phyloP scores from a whole-genome alignment of 306 rosid species.

The Mimosa bimucronata region DNA sequence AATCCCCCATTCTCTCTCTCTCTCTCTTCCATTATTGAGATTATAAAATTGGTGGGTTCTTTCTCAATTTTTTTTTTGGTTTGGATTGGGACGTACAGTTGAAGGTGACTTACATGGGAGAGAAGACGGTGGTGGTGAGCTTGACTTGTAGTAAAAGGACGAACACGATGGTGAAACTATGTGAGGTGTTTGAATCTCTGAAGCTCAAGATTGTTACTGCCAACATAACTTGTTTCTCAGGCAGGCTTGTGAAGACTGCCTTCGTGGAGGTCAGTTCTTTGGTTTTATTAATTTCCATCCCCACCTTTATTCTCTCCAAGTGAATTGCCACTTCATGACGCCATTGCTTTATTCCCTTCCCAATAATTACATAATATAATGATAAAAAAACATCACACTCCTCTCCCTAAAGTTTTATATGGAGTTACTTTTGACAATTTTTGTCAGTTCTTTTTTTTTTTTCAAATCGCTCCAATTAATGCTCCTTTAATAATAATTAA shows the following conservation, averaged over 20 bases:
- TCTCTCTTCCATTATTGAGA: slow-evolving; percentile 42
- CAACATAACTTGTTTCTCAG: slow-evolving; percentile 71
- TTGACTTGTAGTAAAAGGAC: slow-evolving; percentile 83
- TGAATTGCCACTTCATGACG: background rate
- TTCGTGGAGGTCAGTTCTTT: slow-evolving; percentile 71
- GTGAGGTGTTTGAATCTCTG: slow-evolving; percentile 88
- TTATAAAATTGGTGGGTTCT: slow-evolving; percentile 8
- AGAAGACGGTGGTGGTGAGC: slow-evolving; percentile 72
- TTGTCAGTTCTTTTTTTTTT: too few species aligned
- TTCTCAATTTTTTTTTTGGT: background rate
- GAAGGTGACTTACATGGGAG: slow-evolving; percentile 74
- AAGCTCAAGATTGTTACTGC: slow-evolving; percentile 85
- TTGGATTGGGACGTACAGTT: slow-evolving; percentile 31
- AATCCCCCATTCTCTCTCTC: background rate
- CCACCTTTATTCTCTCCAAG: background rate
- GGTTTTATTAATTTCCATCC: background rate
- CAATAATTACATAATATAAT: background rate
- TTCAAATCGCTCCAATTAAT: too few species aligned
- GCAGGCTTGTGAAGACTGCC: slow-evolving; percentile 78
- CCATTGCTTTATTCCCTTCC: background rate
- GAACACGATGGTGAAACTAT: slow-evolving; percentile 88
- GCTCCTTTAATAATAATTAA: too few species aligned
- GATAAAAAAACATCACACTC: background rate
- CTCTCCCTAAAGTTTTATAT: too few species aligned
- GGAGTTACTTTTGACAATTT: too few species aligned